A percentile compares a stretch with the other conserved stretches of the same genome.
Conservation (phyloP, 1,284 basidiomycete species). For the Agaricales sp. region DNA sequence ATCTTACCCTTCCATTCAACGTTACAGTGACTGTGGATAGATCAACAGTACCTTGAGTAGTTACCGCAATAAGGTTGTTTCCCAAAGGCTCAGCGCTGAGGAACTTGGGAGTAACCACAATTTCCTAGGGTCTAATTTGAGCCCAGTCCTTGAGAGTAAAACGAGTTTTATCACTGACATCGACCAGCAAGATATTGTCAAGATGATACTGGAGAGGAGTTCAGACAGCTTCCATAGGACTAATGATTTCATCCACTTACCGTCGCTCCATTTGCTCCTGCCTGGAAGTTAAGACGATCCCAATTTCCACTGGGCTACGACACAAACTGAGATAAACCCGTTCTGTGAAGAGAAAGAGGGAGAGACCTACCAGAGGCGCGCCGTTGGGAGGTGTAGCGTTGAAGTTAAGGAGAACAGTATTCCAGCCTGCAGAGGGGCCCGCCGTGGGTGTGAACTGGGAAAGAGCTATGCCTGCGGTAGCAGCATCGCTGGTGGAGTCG, state of each 20-base stretch:
- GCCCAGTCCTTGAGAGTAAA: background rate
- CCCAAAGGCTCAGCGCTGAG: slow-evolving; percentile 38
- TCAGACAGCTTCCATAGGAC: background rate
- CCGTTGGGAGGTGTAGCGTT: slow-evolving; percentile 30
- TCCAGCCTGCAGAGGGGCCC: slow-evolving; percentile 24
- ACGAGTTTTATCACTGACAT: slow-evolving; percentile 16
- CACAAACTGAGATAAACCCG: background rate
- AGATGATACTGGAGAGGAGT: slow-evolving; percentile 27
- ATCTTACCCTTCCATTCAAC: slow-evolving; percentile 27
- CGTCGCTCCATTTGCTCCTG: slow-evolving; percentile 29
- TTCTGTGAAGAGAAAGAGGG: too few relatives aligned
- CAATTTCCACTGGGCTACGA: slow-evolving; percentile 27
- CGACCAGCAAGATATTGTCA: slow-evolving; percentile 34
- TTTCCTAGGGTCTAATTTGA: slow-evolving; percentile 17
- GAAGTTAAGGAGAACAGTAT: slow-evolving; percentile 33
- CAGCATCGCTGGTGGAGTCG: slow-evolving; percentile 23
- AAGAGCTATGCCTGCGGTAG: slow-evolving; percentile 27
- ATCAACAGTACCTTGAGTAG: slow-evolving; percentile 33
- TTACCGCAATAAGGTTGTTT: slow-evolving; percentile 34
- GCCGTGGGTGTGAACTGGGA: slow-evolving; percentile 27
- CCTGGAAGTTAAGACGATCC: slow-evolving; percentile 39
- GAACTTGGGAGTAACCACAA: slow-evolving; percentile 32
- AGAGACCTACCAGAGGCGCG: slow-evolving; percentile 20
- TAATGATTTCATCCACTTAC: slow-evolving; percentile 16
- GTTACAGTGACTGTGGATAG: slow-evolving; percentile 24